Evolutionary conservation across 257 asterid genomes (phyloP), one percentile per base, ranked within the genome.

Genomic region (Solanum corneliomulleri): DNA sequence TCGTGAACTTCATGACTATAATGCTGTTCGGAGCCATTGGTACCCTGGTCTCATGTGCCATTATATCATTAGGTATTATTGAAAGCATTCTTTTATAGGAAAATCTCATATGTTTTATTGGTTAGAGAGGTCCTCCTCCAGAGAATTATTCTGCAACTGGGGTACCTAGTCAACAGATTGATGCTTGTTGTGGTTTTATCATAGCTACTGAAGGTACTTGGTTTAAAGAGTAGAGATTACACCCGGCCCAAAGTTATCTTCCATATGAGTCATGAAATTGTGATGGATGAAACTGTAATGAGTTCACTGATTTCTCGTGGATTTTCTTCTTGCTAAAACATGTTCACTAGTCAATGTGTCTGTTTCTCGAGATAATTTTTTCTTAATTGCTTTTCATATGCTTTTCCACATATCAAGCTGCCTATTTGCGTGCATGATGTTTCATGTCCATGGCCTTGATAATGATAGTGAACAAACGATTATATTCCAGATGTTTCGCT

Each of bases 21-120:
- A 88, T 83, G 90, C 84, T 91, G 83, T 91, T 91, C 39, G 93
- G 92, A 85, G 93, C 93, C 39, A 83, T 91, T 74, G 93, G 93
- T 64, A 91, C 93, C 71, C 90, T 91, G 33, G 83, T 91, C 82
- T 88, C 91, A 13, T 89, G 90, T 86, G 89, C 92, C 21, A 82
- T 91, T 52, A 91, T 91, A 70, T 88, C 93, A 47, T 31, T 88
- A 4, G 93, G 93, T 91, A 91, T 21, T 85, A 80, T 64, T 42
- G 44, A 41, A 75, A 69, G 15, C 72, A 35, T 85, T 70, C 14
- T 86, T 56, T 49, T 15, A n/a, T 76, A 68, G 42, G 15, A 44
- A 78, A 78, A 78, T 25, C 84, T 49, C 29, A 49, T 85, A 29
- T 66, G 69, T 84, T 62, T 45, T 44, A 29, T 49, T 85, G 87